Conservation (phyloP, 345 rosid species). For the Pistacia vera region DNA sequence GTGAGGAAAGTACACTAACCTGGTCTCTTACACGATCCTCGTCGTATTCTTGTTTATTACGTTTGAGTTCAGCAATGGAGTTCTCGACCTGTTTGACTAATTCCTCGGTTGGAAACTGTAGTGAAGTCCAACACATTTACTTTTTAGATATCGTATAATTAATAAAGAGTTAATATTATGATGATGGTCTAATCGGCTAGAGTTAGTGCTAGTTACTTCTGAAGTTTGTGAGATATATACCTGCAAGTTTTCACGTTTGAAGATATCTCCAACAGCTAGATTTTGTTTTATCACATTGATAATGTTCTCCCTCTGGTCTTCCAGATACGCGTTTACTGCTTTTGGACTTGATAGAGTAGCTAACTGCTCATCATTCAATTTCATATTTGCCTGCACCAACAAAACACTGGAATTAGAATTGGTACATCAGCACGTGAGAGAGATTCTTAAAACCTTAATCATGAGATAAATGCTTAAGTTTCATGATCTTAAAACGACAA, state of each 20-base stretch:
- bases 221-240: slow-evolving; percentile 26
- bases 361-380: slow-evolving; percentile 71
- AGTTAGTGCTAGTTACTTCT: neutral
- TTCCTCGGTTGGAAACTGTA: slow-evolving; percentile 79
- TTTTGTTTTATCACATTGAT: slow-evolving; percentile 66
- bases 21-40: slow-evolving; percentile 80
- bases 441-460: neutral
- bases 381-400: slow-evolving; percentile 66
- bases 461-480: neutral
- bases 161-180: neutral
- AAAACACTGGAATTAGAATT: slow-evolving; percentile 16
- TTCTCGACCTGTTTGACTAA: slow-evolving; percentile 79
- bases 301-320: slow-evolving; percentile 68
- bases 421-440: neutral
- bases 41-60: slow-evolving; percentile 76
- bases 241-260: slow-evolving; percentile 77
- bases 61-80: slow-evolving; percentile 76
- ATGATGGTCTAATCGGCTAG: neutral
- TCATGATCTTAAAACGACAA: neutral
- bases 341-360: slow-evolving; percentile 80
- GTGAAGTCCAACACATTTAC: neutral
- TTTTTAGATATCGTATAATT: neutral
- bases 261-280: slow-evolving; percentile 76
- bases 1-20: slow-evolving; percentile 41
- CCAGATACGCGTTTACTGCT: slow-evolving; percentile 78